Evolutionary conservation across 2,329 filamentous ascomycete species (phyloP).

Genomic region (Emmonsia crescens): DNA sequence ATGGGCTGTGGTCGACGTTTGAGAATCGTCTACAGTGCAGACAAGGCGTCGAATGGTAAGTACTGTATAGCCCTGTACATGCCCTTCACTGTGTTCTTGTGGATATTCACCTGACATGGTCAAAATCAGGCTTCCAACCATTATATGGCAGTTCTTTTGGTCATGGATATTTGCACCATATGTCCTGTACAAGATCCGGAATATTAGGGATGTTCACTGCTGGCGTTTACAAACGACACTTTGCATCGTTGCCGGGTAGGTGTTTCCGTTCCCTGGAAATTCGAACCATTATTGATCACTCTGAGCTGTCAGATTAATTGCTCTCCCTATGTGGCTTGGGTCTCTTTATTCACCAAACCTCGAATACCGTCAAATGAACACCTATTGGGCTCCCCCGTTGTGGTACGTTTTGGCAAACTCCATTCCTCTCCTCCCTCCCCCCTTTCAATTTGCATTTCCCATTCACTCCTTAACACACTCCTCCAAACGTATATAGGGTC

Average conservation of each 20-base stretch:
- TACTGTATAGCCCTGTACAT: background rate
- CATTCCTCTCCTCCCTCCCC: background rate
- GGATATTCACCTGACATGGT: background rate
- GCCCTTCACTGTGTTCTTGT: conserved; percentile 2
- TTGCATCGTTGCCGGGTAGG: conserved; percentile 30
- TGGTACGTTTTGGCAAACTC: conserved; percentile 1
- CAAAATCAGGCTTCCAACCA: conserved; percentile 46
- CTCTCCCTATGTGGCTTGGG: conserved; percentile 51
- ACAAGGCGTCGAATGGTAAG: conserved; percentile 51
- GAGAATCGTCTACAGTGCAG: conserved; percentile 35
- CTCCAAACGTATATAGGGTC: conserved; percentile 21
- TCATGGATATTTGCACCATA: conserved; percentile 51
- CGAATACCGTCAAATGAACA: conserved; percentile 2
- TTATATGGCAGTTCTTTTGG: conserved; percentile 56
- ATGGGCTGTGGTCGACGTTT: conserved; percentile 43
- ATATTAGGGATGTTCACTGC: conserved; percentile 49
- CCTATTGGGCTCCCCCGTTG: conserved; percentile 6
- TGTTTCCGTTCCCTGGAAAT: conserved; percentile 17
- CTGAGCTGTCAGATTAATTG: conserved; percentile 36
- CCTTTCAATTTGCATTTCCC: background rate
- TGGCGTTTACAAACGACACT: conserved; percentile 51
- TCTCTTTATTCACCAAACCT: conserved; percentile 1
- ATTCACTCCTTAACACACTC: background rate
- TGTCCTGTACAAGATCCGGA: conserved; percentile 47
- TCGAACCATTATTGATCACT: conserved; percentile 3